Percentiles rank a stretch among this genome's conserved stretches.
Conservation (phyloP, 768 basidiomycete species). For the Trametopsis cervina region DNA sequence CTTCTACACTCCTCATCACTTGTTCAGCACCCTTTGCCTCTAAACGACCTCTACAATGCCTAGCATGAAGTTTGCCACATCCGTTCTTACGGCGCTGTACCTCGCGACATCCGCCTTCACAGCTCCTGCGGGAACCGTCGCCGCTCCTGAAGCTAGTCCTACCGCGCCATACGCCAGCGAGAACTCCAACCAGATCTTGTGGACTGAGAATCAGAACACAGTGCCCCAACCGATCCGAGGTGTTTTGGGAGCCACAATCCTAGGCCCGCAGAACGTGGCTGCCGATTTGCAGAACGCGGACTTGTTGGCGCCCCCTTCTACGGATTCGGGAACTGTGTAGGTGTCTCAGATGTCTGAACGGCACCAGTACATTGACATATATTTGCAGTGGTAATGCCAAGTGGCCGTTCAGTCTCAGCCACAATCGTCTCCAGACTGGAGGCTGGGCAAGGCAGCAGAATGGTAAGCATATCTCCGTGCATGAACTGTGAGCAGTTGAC, state of each 20-base stretch:
- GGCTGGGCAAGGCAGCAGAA: conserved; percentile 32
- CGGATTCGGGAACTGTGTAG: conserved; percentile 26
- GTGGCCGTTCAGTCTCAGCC: conserved; percentile 29
- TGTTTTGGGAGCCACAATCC: conserved; percentile 17
- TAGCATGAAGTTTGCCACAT: conserved; percentile 12
- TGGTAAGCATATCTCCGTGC: conserved; percentile 9
- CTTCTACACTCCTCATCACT: background rate
- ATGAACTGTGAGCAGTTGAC: background rate
- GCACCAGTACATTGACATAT: background rate
- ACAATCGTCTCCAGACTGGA: conserved; percentile 28
- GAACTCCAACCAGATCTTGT: conserved; percentile 10
- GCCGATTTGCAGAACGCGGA: conserved; percentile 28
- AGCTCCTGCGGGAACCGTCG: conserved; percentile 17
- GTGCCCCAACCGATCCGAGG: conserved; percentile 16
- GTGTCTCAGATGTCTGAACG: conserved; percentile 6
- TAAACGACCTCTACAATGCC: conserved; percentile 7
- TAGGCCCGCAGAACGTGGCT: conserved; percentile 26
- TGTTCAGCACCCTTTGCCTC: background rate
- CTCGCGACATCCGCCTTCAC: conserved; percentile 13
- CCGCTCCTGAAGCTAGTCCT: conserved; percentile 9
- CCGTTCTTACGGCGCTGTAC: conserved; percentile 16
- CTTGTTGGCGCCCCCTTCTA: conserved; percentile 26
- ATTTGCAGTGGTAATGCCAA: conserved; percentile 20
- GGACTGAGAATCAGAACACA: conserved; percentile 1
- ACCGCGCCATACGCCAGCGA: conserved; percentile 12